phyloP scores from a whole-genome alignment of 257 asterid genomes.

The Nicotiana knightiana region DNA sequence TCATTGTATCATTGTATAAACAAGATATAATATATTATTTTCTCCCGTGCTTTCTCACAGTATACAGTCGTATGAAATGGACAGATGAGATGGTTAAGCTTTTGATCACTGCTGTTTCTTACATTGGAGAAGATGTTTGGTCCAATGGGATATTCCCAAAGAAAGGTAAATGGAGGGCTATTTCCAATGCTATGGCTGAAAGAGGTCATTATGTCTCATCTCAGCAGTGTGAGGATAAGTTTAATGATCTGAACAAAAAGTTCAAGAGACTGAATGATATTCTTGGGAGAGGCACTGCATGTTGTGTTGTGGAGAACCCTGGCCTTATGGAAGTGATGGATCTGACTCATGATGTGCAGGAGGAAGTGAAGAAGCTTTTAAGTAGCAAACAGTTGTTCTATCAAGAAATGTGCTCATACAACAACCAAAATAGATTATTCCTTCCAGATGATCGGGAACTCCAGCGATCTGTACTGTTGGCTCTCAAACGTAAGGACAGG shows the following conservation, averaged over 20 bases:
- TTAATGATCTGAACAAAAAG: conserved; percentile 43
- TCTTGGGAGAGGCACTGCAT: conserved; percentile 25
- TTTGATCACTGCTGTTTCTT: conserved; percentile 38
- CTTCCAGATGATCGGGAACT: conserved; percentile 30
- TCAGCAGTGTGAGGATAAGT: conserved; percentile 59
- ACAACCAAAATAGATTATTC: conserved; percentile 17
- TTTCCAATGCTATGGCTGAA: conserved; percentile 36
- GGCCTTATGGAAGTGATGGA: conserved; percentile 22
- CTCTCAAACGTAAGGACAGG: conserved; percentile 24
- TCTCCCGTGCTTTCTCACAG: too few relatives aligned
- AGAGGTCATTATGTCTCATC: conserved; percentile 41
- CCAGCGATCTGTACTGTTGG: conserved; percentile 8
- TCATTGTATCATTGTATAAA: too few relatives aligned
- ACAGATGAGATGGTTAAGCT: conserved; percentile 38
- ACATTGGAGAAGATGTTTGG: conserved; percentile 13
- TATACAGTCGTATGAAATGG: conserved; percentile 44
- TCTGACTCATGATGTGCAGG: conserved; percentile 20
- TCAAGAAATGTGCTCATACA: conserved; percentile 39
- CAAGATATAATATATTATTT: too few relatives aligned
- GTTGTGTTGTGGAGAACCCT: conserved; percentile 30
- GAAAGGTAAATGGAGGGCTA: conserved; percentile 44
- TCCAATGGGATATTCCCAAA: not conserved
- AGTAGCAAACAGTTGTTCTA: conserved; percentile 36
- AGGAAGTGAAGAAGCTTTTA: conserved; percentile 33
- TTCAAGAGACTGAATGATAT: conserved; percentile 35